Conservation (phyloP, 805 yeast species). For the Saccharomycopsis amapae region DNA sequence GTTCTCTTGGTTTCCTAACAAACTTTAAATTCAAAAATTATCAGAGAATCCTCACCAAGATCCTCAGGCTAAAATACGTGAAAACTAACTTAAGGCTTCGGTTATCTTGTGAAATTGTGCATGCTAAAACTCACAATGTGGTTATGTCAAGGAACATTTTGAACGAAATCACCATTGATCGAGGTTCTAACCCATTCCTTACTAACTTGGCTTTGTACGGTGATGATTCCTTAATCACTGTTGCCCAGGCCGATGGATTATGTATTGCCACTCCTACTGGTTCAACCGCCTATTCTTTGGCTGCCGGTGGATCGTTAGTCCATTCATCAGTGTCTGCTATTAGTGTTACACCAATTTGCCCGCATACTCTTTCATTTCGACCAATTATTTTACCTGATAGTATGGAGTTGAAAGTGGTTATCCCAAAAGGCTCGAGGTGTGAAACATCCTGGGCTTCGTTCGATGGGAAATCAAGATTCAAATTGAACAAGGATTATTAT, state of each 20-base stretch:
- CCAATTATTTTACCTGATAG: slow-evolving; percentile 91
- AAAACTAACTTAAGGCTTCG: slow-evolving; percentile 79
- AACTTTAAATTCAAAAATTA: slow-evolving; percentile 44
- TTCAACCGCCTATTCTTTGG: slow-evolving; percentile 88
- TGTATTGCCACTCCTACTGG: slow-evolving; percentile 95
- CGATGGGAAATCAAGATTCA: slow-evolving; percentile 86
- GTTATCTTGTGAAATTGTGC: slow-evolving; percentile 66
- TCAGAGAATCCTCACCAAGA: slow-evolving; percentile 30
- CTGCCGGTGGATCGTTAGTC: slow-evolving; percentile 93
- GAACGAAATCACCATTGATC: slow-evolving; percentile 83
- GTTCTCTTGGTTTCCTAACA: slow-evolving; percentile 55
- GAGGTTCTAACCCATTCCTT: slow-evolving; percentile 92
- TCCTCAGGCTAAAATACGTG: slow-evolving; percentile 33
- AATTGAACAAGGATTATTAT: slow-evolving; percentile 74
- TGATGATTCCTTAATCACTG: slow-evolving; percentile 75
- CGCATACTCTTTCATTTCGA: slow-evolving; percentile 88
- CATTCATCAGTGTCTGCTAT: slow-evolving; percentile 93
- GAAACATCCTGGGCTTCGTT: slow-evolving; percentile 92
- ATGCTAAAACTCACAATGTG: slow-evolving; percentile 38
- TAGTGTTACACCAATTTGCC: slow-evolving; percentile 91
- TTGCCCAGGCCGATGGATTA: slow-evolving; percentile 90
- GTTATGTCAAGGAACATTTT: slow-evolving; percentile 68
- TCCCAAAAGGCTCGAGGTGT: slow-evolving; percentile 73
- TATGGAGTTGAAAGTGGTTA: slow-evolving; percentile 76
- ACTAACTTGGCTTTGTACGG: slow-evolving; percentile 87